Evolutionary conservation across 352 stramenopile genomes (phyloP), one percentile per base, ranked within the genome.

Genomic region (Pythium sukuiense): DNA sequence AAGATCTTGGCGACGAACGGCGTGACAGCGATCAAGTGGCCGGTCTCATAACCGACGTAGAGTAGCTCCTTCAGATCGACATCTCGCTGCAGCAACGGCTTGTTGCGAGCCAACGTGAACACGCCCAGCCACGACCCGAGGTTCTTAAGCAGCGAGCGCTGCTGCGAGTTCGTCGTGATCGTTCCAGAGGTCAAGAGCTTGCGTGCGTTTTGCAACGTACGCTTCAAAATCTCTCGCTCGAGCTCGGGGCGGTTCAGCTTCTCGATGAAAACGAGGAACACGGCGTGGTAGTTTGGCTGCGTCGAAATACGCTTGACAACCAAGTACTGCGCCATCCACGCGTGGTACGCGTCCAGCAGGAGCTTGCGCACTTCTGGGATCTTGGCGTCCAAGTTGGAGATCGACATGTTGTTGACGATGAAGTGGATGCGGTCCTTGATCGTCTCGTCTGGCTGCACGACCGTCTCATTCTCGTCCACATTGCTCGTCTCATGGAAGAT

Each of bases 341-440:
- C 81, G 77, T 99, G 98, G 76, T 98, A 97, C 57, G 87, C 83
- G 57, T 93, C 84, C 27, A 97, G 68, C 27, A 99, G 72, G 70
- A 99, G 89, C 43, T 98, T 95, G 50, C 93, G 96, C 41, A 99
- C 83, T 65, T 99, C 97, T 24, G 95, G 81, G 30, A 98, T 97
- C 79, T 99, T 99, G 30, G 83, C 83, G 55, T 99, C 95, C 24
- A 99, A 77, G 72, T 99, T 99, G 27, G 87, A 96, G 58, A 97
- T 94, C 50, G 97, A 98, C 74, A 99, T 95, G 74, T 99, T 99
- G 81, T 99, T 99, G 70, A 99, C 97, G 20, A 99, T 95, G 69
- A 99, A 99, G 74, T 99, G 96, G 66, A 99, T 97, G n/a, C 96
- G 84, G 74, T 99, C 97, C 59, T 98, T 87, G 52, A 99, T 71